phyloP scores from a whole-genome alignment of 495 filamentous ascomycete genomes.

The Aspergillus panamensis region DNA sequence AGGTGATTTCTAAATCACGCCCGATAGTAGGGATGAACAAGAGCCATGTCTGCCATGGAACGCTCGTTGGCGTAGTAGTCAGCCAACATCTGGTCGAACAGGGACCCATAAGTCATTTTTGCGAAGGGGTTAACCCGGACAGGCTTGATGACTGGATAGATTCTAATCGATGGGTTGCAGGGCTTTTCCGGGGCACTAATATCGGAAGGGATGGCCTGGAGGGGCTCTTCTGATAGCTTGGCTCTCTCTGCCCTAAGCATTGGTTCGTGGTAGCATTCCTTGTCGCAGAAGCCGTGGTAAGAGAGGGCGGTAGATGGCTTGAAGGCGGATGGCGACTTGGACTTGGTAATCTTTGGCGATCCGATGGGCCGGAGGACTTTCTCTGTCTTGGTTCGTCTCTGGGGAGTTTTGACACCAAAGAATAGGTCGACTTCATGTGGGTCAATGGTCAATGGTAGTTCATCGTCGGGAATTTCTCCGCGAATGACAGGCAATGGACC shows the following conservation, averaged over 20 bases:
- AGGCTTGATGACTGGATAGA: not conserved
- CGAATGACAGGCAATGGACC: conserved; percentile 1
- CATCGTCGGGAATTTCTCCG: conserved; percentile 5
- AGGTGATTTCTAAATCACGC: not conserved
- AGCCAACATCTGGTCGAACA: conserved; percentile 1
- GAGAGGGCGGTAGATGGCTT: not conserved
- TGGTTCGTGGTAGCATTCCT: not conserved
- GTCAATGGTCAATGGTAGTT: conserved; percentile 2
- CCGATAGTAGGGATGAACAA: not conserved
- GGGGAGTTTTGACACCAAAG: not conserved
- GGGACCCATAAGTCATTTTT: not conserved
- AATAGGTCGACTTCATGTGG: conserved; percentile 13
- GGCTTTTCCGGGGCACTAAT: not conserved
- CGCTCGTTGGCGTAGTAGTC: not conserved
- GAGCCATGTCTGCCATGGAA: not conserved
- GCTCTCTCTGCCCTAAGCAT: not conserved
- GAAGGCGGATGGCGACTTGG: not conserved
- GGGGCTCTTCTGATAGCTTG: not conserved
- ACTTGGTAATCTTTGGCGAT: not conserved
- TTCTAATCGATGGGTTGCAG: not conserved
- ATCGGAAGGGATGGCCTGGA: not conserved
- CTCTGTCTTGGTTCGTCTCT: not conserved
- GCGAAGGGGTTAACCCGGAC: not conserved
- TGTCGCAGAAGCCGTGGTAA: not conserved
- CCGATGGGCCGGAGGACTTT: not conserved